Evolutionary conservation across 495 filamentous ascomycete genomes (phyloP).

Genomic region (Pseudevernia furfuracea): DNA sequence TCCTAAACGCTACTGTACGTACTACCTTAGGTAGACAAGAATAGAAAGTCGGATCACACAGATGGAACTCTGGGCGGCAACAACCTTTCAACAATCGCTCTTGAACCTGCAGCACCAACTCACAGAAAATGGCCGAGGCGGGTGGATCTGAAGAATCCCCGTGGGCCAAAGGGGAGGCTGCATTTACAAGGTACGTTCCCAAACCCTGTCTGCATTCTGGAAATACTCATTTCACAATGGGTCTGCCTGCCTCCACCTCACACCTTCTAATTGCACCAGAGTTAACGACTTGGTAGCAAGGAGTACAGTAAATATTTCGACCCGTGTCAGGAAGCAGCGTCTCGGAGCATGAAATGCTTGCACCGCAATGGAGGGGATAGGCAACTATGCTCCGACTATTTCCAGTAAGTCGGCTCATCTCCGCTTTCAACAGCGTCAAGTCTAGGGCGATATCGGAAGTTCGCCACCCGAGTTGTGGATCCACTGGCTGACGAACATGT

Average conservation of each 20-base stretch:
- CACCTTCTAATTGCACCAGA: neutral
- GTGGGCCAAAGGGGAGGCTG: conserved; percentile 24
- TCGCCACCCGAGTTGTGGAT: neutral
- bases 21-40: neutral
- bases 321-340: conserved; percentile 92
- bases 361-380: conserved; percentile 77
- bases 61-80: neutral
- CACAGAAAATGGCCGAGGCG: conserved; percentile 11
- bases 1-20: neutral
- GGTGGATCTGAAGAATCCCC: conserved; percentile 16
- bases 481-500: conserved; percentile 7
- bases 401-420: conserved; percentile 57
- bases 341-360: conserved; percentile 74
- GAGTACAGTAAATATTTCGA: conserved; percentile 78
- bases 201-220: neutral
- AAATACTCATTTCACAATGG: neutral
- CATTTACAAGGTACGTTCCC: conserved; percentile 22
- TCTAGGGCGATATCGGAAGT: conserved; percentile 12
- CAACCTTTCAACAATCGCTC: neutral
- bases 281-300: conserved; percentile 53
- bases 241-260: neutral
- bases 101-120: neutral
- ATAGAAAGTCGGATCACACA: neutral
- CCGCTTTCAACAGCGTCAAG: neutral
- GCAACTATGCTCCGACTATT: conserved; percentile 86